A percentile compares a stretch with the other conserved stretches of the same genome.
Evolutionary conservation across 768 basidiomycete species (phyloP).

Genomic region (Kwoniella botswanensis): DNA sequence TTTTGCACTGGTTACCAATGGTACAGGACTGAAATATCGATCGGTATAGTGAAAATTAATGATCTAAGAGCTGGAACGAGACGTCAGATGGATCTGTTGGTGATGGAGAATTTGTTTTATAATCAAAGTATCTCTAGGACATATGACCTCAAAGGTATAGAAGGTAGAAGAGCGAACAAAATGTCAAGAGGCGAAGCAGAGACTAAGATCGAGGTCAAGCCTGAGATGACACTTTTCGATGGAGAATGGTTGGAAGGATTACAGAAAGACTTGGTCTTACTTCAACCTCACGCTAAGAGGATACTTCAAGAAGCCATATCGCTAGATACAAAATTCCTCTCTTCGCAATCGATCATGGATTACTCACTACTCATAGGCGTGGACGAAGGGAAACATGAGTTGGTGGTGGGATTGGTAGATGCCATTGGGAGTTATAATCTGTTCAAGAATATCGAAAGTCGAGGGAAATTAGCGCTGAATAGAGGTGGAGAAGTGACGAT

Average conservation of each 20-base stretch:
- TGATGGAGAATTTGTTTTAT: conserved; percentile 86
- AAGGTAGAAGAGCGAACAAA: conserved; percentile 72
- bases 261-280: conserved; percentile 68
- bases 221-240: conserved; percentile 71
- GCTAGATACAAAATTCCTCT: conserved; percentile 74
- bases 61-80: conserved; percentile 74
- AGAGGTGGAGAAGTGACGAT: conserved; percentile 73
- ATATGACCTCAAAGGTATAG: conserved; percentile 82
- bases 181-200: conserved; percentile 37
- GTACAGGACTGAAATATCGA: too few species aligned
- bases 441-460: conserved; percentile 83
- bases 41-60: conserved; percentile 65
- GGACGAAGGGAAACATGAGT: conserved; percentile 69
- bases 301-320: conserved; percentile 72
- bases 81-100: conserved; percentile 73
- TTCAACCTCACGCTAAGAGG: conserved; percentile 75
- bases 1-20: not conserved
- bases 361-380: conserved; percentile 80
- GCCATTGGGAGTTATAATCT: conserved; percentile 86
- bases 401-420: conserved; percentile 80
- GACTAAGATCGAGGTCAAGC: conserved; percentile 8
- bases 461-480: conserved; percentile 77
- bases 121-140: conserved; percentile 70
- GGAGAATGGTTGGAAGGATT: conserved; percentile 85
- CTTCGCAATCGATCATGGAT: conserved; percentile 81